A percentile compares a stretch with the other conserved stretches of the same genome.
These are phyloP conservation scores for Murraya koenigii DNA, from an alignment of 345 rosid genomes.

Conservation along the genomic window DNA sequence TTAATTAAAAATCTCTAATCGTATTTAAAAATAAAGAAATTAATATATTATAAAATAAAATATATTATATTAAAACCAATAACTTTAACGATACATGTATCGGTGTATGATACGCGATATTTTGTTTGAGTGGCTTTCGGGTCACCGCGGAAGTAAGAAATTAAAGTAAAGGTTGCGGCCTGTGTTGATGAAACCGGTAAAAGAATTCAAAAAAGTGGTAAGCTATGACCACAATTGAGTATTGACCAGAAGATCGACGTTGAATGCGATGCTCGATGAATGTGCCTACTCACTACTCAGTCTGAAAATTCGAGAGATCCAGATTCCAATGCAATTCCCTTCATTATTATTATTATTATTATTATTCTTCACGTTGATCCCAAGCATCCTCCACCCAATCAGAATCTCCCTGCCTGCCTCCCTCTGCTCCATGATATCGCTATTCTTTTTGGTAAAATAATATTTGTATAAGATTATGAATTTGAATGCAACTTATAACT, in stretches of 20 bases:
- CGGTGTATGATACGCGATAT: too few relatives aligned
- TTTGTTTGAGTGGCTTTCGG: too few relatives aligned
- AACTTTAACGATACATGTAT: too few relatives aligned
- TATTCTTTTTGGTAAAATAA: too few relatives aligned
- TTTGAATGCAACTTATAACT: too few relatives aligned
- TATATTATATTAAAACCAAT: too few relatives aligned
- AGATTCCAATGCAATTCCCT: slow-evolving; percentile 23
- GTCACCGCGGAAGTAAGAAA: too few relatives aligned
- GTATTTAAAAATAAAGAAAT: too few relatives aligned
- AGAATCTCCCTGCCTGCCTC: slow-evolving; percentile 26
- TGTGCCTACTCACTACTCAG: not conserved
- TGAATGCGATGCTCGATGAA: slow-evolving; percentile 21
- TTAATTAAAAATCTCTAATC: too few relatives aligned
- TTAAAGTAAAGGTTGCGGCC: too few relatives aligned
- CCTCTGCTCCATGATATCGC: slow-evolving; percentile 7
- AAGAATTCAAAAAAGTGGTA: not conserved
- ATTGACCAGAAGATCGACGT: not conserved
- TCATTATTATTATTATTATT: not conserved
- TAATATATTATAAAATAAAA: too few relatives aligned
- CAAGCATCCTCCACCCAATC: slow-evolving; percentile 9
- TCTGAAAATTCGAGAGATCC: slow-evolving; percentile 28
- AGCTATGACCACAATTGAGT: not conserved
- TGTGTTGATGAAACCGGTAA: too few relatives aligned
- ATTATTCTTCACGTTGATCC: slow-evolving; percentile 20
- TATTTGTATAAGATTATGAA: not conserved